Evolutionary conservation across 768 basidiomycete species (phyloP), one percentile per base, ranked within the genome.

Genomic region (Macrolepiota fuliginosa): DNA sequence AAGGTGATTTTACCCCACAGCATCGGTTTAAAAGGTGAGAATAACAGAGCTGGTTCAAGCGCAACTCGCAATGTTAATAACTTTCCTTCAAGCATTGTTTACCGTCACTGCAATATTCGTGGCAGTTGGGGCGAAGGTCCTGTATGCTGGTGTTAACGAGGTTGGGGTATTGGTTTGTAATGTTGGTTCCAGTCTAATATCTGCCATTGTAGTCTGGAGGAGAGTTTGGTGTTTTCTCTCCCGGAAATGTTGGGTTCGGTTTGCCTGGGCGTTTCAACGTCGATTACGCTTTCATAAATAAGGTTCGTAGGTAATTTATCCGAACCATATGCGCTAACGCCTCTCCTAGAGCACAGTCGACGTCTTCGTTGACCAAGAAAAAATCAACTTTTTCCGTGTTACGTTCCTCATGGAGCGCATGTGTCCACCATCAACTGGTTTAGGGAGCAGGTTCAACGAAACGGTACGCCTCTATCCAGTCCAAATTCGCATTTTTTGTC

Each of bases 351-450:
- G 64, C 46, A 79, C 79, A 1, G 72, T 81, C 40, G 78, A 81
- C 62, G 77, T 78, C 45, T 80, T 79, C 56, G 79, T 80, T 24
- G 77, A 80, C 68, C 72, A 77, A 63, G 79, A 81, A 54, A 79
- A 80, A 61, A 77, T 80, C 65, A 81, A 81, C 58, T 73, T 80
- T 65, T 80, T 81, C 73, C 76, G 80, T 19, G 79, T 81, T 13
- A 78, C 80, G 2, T 80, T 81, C 68, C 72, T 81, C 39, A 80
- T 81, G 78, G 78, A 80, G 64, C 72, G 79, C 11, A 77, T 79
- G 78, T 74, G 71, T 51, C 77, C 75, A 47, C 69, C 77, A 29
- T 64, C 69, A 1, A 75, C 69, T 45, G 79, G 79, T 4, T 71
- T 81, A 13, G 79, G 79, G 0, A 71, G 70, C 1, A 70, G 56